Conservation (phyloP, 176 grass and related monocot genomes). For the Zea luxurians region DNA sequence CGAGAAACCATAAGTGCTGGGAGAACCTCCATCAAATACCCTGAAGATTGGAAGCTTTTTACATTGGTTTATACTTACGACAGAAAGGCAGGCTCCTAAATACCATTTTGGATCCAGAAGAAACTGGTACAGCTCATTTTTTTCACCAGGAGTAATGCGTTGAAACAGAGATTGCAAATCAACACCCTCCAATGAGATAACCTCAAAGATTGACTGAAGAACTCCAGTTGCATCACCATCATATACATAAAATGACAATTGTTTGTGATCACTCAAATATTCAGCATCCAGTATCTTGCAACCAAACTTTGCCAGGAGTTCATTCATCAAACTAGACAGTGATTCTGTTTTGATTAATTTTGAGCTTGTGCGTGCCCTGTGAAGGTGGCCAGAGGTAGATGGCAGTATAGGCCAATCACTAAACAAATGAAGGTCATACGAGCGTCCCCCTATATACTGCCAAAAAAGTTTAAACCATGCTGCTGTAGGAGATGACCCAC, state of each 20-base stretch:
- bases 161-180: constrained; percentile 61
- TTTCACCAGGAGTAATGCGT: constrained; percentile 66
- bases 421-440: constrained; percentile 80
- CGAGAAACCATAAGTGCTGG: constrained; percentile 54
- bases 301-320: constrained; percentile 71
- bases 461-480: constrained; percentile 95
- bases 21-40: constrained; percentile 60
- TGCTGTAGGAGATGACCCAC: constrained; percentile 52
- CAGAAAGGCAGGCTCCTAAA: constrained; percentile 56
- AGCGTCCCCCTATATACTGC: constrained; percentile 62
- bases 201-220: constrained; percentile 77
- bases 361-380: constrained; percentile 61
- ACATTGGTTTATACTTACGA: constrained; percentile 66
- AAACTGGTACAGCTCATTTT: constrained; percentile 76
- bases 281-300: constrained; percentile 78
- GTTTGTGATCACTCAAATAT: constrained; percentile 56
- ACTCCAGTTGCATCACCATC: constrained; percentile 70
- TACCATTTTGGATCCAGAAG: constrained; percentile 98
- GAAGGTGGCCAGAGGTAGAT: constrained; percentile 77
- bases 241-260: constrained; percentile 74
- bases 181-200: constrained; percentile 53
- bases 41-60: constrained; percentile 86
- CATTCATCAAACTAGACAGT: constrained; percentile 65
- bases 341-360: constrained; percentile 76
- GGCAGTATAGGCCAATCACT: constrained; percentile 92